Base-by-base conservation (phyloP, 495 filamentous ascomycete genomes). In the Penicillium simplicissimum region DNA sequence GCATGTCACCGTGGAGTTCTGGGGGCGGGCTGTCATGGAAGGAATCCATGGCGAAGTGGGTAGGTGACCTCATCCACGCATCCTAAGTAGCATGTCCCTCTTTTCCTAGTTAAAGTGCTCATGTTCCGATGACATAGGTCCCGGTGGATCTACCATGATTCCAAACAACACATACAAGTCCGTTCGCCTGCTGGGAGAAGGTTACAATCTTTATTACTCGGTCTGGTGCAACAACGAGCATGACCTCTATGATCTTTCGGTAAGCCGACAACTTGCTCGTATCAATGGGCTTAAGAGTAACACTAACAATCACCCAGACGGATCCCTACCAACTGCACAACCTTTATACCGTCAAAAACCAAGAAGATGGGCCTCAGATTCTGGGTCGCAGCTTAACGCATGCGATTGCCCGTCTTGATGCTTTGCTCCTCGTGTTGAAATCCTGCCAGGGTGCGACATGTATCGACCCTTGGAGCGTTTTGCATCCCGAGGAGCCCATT, bases 171-270 rank as follows among this genome's bases (percentile, higher is more conserved):
- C 85, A 0, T 90, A 89, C 73, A 89, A 89, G 68, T 83, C 84
- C 2, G 63, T 85, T 58, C 81, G 87, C 25, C 72, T 89, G 15
- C 69, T 85, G 15, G 76, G 83, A 5, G 64, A 79, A 6, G 73
- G 64, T 8, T 87, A 88, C 58, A 80, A 84, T 56, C 67, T 88
- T 1, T 85, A 85, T 58, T 90, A 89, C 53, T 81, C 86, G 0
- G 85, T 89, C 0, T 89, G 85, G 84, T 89, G 87, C 62, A 87
- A 70, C 42, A 82, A 84, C 49, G 85, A 88, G 66, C 82, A 85
- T 48, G 86, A 89, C 63, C 71, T 90, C 2, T 88, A 89, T 55
- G 85, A 90, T 54, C 68, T 88, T 4, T 81, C 72, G 53, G 82
- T 83, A 53, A 52, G 78, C 62, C 21, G n/a, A 11, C 4, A 11